phyloP scores from a whole-genome alignment of 306 rosid species.

The Alnus rubra region DNA sequence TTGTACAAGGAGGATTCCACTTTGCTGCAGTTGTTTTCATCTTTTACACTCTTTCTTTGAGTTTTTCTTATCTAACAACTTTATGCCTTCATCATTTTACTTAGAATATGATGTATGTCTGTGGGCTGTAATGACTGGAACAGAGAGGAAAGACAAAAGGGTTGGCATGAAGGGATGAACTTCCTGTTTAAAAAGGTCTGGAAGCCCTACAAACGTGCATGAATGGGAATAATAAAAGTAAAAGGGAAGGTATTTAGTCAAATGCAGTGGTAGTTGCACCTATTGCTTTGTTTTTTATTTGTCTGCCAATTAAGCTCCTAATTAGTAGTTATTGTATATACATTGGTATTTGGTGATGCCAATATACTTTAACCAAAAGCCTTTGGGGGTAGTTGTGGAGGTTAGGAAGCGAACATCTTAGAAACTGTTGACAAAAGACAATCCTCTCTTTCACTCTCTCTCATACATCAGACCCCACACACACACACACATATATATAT shows the following conservation, averaged over 20 bases:
- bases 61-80: background rate
- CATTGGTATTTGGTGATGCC: conserved; percentile 11
- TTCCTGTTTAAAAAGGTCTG: conserved; percentile 6
- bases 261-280: conserved; percentile 39
- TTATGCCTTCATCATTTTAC: background rate
- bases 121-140: conserved; percentile 17
- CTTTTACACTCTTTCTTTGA: conserved; percentile 7
- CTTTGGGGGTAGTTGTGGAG: conserved; percentile 36
- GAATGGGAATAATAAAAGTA: conserved; percentile 7
- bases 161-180: conserved; percentile 27
- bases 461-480: conserved; percentile 8
- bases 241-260: conserved; percentile 31
- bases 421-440: conserved; percentile 30
- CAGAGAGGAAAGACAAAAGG: background rate
- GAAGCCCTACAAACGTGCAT: background rate
- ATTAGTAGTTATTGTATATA: background rate
- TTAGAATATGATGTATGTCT: background rate
- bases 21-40: conserved; percentile 20
- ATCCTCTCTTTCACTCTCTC: background rate
- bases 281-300: background rate
- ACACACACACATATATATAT: conserved; percentile 8
- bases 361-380: conserved; percentile 19
- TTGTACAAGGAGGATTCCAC: conserved; percentile 21
- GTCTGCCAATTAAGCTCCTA: conserved; percentile 20
- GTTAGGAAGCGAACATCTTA: conserved; percentile 34